phyloP scores from a whole-genome alignment of 2,329 filamentous ascomycete genomes.

The Hyphodiscus sp. region DNA sequence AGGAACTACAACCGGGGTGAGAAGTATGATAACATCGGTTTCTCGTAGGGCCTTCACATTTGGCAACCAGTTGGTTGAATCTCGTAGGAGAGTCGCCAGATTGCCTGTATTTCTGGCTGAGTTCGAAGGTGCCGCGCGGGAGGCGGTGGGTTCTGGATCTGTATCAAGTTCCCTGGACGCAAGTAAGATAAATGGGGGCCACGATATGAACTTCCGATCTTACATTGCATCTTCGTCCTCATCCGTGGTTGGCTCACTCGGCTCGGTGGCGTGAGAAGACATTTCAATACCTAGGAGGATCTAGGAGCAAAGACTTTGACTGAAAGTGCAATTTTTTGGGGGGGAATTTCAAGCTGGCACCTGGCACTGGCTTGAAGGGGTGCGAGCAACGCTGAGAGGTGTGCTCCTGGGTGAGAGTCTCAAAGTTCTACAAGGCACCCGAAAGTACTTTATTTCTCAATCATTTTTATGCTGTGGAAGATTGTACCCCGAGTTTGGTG shows the following conservation, averaged over 20 bases:
- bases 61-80: conserved; percentile 39
- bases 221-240: conserved; percentile 19
- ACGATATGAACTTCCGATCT: background rate
- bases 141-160: background rate
- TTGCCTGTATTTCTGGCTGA: background rate
- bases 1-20: conserved; percentile 51
- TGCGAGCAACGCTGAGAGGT: background rate
- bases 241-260: background rate
- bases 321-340: background rate
- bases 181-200: conserved; percentile 1
- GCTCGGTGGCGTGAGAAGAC: conserved; percentile 10
- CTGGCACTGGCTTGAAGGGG: background rate
- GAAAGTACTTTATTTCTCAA: background rate
- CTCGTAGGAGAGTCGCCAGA: conserved; percentile 20
- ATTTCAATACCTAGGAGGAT: conserved; percentile 6
- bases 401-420: background rate
- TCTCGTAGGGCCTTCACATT: conserved; percentile 40
- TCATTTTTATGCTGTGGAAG: background rate
- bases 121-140: background rate
- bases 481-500: background rate
- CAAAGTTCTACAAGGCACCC: background rate
- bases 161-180: conserved; percentile 14
- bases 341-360: background rate
- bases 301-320: background rate
- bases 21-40: conserved; percentile 51